Conservation (phyloP, 208 protist species). For the Naegleria lovaniensis region DNA sequence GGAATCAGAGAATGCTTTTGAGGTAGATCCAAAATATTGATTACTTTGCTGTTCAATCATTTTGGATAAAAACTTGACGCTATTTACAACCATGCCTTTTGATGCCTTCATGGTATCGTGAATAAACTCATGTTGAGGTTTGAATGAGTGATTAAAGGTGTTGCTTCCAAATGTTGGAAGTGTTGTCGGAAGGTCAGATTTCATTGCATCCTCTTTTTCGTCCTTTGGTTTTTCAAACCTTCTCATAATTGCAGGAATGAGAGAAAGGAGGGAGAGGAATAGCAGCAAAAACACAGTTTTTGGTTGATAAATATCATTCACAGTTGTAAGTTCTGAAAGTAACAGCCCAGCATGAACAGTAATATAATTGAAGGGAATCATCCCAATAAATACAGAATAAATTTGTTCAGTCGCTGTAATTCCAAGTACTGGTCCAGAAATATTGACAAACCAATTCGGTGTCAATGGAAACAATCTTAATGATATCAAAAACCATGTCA, state of each 20-base stretch:
- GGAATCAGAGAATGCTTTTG: too few relatives aligned
- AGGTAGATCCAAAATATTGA: neutral
- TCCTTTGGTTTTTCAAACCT: neutral
- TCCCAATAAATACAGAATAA: neutral
- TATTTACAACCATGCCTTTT: neutral
- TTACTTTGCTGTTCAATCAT: neutral
- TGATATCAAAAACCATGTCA: neutral
- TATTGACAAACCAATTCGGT: neutral
- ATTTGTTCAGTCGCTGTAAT: neutral
- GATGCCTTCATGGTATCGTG: too few relatives aligned
- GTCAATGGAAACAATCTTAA: neutral
- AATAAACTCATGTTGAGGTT: too few relatives aligned
- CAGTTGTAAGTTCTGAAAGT: neutral
- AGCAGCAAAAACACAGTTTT: neutral
- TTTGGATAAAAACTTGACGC: neutral
- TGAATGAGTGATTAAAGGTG: neutral
- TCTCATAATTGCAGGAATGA: neutral
- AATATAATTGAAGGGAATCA: neutral
- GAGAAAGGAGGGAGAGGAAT: neutral
- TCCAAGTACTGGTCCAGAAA: neutral
- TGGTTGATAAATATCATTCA: neutral
- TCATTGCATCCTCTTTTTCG: neutral
- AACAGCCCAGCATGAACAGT: neutral
- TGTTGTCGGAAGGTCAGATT: neutral
- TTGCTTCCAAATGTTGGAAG: neutral